These are phyloP conservation scores for Globisporangium megalacanthum DNA, from an alignment of 352 stramenopile species.

Conservation along the genomic window DNA sequence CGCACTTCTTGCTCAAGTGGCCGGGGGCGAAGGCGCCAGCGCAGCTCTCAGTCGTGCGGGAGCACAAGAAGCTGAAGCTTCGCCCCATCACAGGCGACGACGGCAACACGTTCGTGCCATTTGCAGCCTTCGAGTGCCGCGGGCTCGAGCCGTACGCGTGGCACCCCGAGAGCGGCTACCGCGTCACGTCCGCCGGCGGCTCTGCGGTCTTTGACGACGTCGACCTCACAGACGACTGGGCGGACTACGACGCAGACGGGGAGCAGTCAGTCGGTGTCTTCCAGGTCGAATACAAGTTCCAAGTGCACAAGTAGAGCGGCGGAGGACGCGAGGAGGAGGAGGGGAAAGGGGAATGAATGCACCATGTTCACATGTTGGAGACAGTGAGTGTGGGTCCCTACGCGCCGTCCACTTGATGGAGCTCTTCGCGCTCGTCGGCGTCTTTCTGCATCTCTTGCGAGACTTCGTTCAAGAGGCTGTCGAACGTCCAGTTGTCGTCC, in stretches of 20 bases:
- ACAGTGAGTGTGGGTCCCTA: neutral
- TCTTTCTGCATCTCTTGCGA: conserved; percentile 78
- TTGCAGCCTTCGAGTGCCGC: conserved; percentile 85
- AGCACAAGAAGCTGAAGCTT: conserved; percentile 82
- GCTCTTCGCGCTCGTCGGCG: conserved; percentile 70
- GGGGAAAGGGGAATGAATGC: neutral
- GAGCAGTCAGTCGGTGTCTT: conserved; percentile 76
- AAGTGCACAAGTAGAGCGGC: conserved; percentile 58
- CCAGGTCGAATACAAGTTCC: conserved; percentile 75
- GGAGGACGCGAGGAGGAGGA: neutral
- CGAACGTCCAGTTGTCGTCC: conserved; percentile 72
- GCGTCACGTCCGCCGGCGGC: conserved; percentile 47
- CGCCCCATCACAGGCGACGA: conserved; percentile 46
- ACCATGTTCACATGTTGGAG: neutral
- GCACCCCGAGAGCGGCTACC: conserved; percentile 77
- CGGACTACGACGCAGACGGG: conserved; percentile 81
- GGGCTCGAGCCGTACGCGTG: conserved; percentile 78
- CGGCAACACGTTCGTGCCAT: conserved; percentile 69
- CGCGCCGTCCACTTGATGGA: conserved; percentile 33
- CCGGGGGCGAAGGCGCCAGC: conserved; percentile 72
- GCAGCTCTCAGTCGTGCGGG: conserved; percentile 77
- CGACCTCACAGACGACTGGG: conserved; percentile 80
- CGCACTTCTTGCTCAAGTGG: conserved; percentile 85
- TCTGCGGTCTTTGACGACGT: conserved; percentile 74
- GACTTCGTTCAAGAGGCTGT: conserved; percentile 72